Conservation (phyloP, 2,329 filamentous ascomycete genomes). For the Penicillium digitatum region DNA sequence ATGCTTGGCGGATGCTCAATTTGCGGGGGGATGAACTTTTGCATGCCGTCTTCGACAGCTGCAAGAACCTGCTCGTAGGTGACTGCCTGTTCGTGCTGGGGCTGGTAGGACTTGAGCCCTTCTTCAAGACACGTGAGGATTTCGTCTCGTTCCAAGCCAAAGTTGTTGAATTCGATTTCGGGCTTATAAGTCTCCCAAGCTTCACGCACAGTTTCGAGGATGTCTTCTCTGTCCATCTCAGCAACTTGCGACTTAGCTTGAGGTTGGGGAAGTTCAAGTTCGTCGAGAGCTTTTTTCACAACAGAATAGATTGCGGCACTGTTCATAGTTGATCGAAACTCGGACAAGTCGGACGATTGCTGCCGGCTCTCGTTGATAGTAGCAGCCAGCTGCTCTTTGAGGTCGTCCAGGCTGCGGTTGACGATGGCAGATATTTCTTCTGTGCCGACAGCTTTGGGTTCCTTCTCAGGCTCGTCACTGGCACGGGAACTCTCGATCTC, state of each 20-base stretch:
- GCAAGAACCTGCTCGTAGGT: conserved; percentile 80
- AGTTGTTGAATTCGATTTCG: conserved; percentile 83
- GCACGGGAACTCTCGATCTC: conserved; percentile 54
- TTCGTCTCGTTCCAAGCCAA: conserved; percentile 85
- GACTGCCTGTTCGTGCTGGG: conserved; percentile 53
- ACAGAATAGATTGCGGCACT: conserved; percentile 83
- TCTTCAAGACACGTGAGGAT: conserved; percentile 82
- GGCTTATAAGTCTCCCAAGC: conserved; percentile 94
- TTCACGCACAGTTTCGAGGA: conserved; percentile 80
- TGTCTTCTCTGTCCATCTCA: conserved; percentile 71
- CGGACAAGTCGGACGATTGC: conserved; percentile 61
- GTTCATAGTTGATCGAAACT: conserved; percentile 64
- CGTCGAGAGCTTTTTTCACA: conserved; percentile 67
- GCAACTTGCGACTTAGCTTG: conserved; percentile 49
- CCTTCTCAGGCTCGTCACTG: conserved; percentile 40
- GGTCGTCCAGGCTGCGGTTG: conserved; percentile 72
- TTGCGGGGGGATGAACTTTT: conserved; percentile 71
- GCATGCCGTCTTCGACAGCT: conserved; percentile 79
- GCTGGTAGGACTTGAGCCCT: conserved; percentile 71
- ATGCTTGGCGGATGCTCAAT: conserved; percentile 66
- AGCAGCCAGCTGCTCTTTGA: conserved; percentile 78
- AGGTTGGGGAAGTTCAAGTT: conserved; percentile 57
- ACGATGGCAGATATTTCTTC: conserved; percentile 74
- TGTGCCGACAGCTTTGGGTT: conserved; percentile 51
- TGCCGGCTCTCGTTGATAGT: conserved; percentile 72